phyloP scores from a whole-genome alignment of 805 yeast genomes.

The Ogataea nitratoaversa region DNA sequence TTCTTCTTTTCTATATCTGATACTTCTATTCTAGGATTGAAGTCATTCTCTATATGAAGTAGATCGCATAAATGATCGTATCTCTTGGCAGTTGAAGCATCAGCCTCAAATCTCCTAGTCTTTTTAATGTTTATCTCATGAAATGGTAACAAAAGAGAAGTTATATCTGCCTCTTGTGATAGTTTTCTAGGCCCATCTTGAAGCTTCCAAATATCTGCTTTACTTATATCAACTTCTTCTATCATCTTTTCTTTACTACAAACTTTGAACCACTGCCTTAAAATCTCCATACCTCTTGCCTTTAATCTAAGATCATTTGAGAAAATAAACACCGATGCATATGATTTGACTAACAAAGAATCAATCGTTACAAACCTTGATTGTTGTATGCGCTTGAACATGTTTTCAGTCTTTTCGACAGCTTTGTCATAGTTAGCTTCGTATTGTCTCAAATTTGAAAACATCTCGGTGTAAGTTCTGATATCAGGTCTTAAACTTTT shows the following conservation, averaged over 20 bases:
- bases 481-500: slow-evolving; percentile 28
- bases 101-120: slow-evolving; percentile 19
- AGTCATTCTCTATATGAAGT: slow-evolving; percentile 9
- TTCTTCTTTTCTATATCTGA: background rate
- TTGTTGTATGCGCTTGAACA: slow-evolving; percentile 20
- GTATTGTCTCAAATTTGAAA: slow-evolving; percentile 16
- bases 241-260: slow-evolving; percentile 21
- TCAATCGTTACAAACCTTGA: slow-evolving; percentile 15
- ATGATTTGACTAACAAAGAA: slow-evolving; percentile 19
- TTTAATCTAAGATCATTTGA: slow-evolving; percentile 24
- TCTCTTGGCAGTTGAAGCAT: slow-evolving; percentile 17
- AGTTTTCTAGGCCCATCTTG: slow-evolving; percentile 7
- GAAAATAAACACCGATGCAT: slow-evolving; percentile 23
- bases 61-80: slow-evolving; percentile 16
- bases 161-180: slow-evolving; percentile 3
- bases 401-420: slow-evolving; percentile 17
- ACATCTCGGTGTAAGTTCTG: slow-evolving; percentile 32
- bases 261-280: slow-evolving; percentile 26
- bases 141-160: slow-evolving; percentile 9
- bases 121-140: slow-evolving; percentile 19
- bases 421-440: slow-evolving; percentile 12
- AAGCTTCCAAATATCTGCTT: slow-evolving; percentile 1
- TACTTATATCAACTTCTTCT: slow-evolving; percentile 4
- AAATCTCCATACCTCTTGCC: slow-evolving; percentile 22
- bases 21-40: background rate